These are phyloP conservation scores for Epicoccum sorghinum DNA, from an alignment of 2,329 filamentous ascomycete genomes.

Conservation along the genomic window DNA sequence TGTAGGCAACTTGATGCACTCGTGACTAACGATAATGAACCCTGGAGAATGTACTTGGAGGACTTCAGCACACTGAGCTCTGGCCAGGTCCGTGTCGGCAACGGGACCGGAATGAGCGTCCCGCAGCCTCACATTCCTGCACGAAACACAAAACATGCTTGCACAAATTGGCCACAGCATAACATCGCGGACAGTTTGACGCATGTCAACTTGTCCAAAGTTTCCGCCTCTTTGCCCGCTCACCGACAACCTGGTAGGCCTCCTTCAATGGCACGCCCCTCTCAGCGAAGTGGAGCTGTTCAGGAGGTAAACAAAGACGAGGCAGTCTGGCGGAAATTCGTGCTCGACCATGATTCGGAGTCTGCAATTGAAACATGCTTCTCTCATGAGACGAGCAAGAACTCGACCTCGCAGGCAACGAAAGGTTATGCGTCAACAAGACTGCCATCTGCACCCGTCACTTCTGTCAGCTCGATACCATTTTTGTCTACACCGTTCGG, in stretches of 20 bases:
- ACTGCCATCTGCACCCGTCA: constrained; percentile 23
- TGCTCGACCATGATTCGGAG: constrained; percentile 34
- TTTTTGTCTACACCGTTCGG: constrained; percentile 22
- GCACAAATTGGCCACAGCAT: constrained; percentile 33
- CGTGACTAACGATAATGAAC: constrained; percentile 35
- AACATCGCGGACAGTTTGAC: constrained; percentile 30
- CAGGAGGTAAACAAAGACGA: constrained; percentile 27
- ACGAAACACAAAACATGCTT: constrained; percentile 17
- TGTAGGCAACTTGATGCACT: neutral
- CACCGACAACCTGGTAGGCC: constrained; percentile 15
- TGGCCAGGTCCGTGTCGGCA: constrained; percentile 21
- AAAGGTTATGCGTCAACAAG: constrained; percentile 22
- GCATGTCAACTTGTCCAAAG: constrained; percentile 20
- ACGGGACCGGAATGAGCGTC: constrained; percentile 20
- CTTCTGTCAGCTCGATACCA: constrained; percentile 24
- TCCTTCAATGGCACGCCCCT: constrained; percentile 4
- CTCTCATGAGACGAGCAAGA: constrained; percentile 8
- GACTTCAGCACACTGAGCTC: constrained; percentile 28
- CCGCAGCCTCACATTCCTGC: constrained; percentile 22
- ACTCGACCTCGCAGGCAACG: constrained; percentile 8
- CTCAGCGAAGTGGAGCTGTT: neutral
- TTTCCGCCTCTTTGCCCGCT: constrained; percentile 37
- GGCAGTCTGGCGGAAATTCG: constrained; percentile 41
- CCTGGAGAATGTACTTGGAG: constrained; percentile 35
- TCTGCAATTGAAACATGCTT: constrained; percentile 7